Base-by-base conservation (phyloP, 108 stramenopile genomes). In the Aureococcus anophagefferens region DNA sequence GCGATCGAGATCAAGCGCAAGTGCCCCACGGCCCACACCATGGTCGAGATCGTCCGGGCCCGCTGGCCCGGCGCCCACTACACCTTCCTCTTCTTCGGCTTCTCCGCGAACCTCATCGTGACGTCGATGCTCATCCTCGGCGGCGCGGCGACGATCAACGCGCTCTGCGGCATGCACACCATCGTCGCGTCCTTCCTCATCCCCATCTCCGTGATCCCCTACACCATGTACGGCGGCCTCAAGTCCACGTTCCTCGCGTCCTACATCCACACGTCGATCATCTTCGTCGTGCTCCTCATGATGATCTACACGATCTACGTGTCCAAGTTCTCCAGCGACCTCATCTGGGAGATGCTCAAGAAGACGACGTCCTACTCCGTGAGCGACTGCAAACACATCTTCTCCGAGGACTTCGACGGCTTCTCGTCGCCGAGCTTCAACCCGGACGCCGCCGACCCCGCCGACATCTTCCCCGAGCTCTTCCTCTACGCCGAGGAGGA, bases 101-200 rank as follows among this genome's bases (percentile, higher is more conserved):
- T 94, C 72, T 69, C 71, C 37, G 79, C 85, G 72, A 89, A 87
- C 84, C 89, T 83, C 81, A 89, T 83, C 83, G 91, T 87, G 18
- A 94, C 94, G 25, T 85, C 91, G 44, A 94, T 94, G 94, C 91
- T 94, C 68, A 88, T 94, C 83, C 90, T 94, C 63, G 94, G 94
- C 72, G 94, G 94, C 46, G 92, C 92, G 28, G 92, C 92, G 63
- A 93, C 92, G 33, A 88, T 92, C 30, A 81, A 89, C 73, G 94
- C 94, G 16, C 76, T 94, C 46, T 93, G 92, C 51, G 94, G 94
- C 32, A 79, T 94, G 75, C 75, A 88, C 69, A 84, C 87, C 77
- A 79, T 88, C 71, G 72, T 90, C 30, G 93, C 93, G 21, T 75
- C 86, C 25, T 91, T 93, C 76, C 73, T 93, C 51, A 93, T 94